These are phyloP conservation scores for Stephanodiscus minutulus DNA, from an alignment of 108 stramenopile genomes.

Conservation along the genomic window DNA sequence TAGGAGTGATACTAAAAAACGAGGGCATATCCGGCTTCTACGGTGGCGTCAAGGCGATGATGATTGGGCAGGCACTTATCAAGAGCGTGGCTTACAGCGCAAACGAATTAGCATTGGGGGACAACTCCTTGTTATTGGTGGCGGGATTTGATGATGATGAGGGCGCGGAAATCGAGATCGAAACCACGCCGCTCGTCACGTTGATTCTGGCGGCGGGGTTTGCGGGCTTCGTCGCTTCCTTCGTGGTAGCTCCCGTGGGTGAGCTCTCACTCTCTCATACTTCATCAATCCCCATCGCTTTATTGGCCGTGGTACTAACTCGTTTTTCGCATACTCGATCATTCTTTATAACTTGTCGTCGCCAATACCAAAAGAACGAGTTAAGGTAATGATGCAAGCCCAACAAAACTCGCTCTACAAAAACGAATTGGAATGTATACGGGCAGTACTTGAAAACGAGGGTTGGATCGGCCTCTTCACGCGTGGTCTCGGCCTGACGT, in stretches of 20 bases:
- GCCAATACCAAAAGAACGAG: no score
- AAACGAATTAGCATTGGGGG: slow-evolving; percentile 31
- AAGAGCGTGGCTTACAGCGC: slow-evolving; percentile 60
- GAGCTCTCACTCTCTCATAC: background rate
- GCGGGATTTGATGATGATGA: no score
- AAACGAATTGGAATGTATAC: slow-evolving; percentile 49
- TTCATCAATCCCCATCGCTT: no score
- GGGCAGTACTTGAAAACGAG: slow-evolving; percentile 44
- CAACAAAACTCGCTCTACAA: slow-evolving; percentile 28
- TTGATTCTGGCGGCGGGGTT: slow-evolving; percentile 51
- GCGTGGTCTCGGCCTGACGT: slow-evolving; percentile 13
- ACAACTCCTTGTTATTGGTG: no score
- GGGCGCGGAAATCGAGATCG: no score
- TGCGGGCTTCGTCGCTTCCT: slow-evolving; percentile 56
- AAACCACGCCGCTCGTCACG: slow-evolving; percentile 27
- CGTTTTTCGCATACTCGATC: no score
- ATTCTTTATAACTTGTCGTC: no score
- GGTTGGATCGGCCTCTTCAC: slow-evolving; percentile 37
- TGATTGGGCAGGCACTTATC: slow-evolving; percentile 56
- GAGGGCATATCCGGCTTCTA: slow-evolving; percentile 52
- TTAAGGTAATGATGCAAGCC: slow-evolving; percentile 62
- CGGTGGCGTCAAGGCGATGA: slow-evolving; percentile 56
- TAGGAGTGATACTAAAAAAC: no score
- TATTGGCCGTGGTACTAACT: no score
- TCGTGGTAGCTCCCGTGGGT: slow-evolving; percentile 55